Base-by-base conservation (phyloP, 345 rosid genomes). In the Odontarrhena argentea region DNA sequence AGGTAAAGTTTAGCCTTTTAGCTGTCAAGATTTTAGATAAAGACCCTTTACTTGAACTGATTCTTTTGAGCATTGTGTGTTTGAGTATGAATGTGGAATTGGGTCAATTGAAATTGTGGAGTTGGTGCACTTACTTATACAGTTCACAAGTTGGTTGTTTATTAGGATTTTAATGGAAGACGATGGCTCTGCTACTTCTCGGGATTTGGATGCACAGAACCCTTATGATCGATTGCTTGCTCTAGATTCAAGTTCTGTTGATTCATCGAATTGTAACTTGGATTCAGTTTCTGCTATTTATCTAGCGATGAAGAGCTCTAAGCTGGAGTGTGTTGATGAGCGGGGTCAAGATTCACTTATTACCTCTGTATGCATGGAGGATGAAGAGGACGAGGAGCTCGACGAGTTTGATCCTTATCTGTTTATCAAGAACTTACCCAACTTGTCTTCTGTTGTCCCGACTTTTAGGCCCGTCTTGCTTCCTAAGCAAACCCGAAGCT, bases 401-500 rank as follows among this genome's bases (percentile, higher is more conserved):
- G 99, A 94, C 26, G 99, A 91, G 76, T 91, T 91, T 73, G 96
- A 91, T 71, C 99, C 99, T 43, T 91, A 82, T 43, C 81, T 87
- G 5, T 95, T 95, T 66, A 95, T 95, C 71, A 91, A 89, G 73
- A 95, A 91, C 83, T 82, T 95, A 68, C 99, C 99, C 0, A 85
- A 78, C 49, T 65, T 91, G 80, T 84, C 99, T 30, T 80, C 96
- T 5, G 92, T 95, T 54, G 91, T 91, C 47, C 96, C 98, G 10
- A 84, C 90, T 54, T 87, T 95, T 70, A 91, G 98, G 57, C 94
- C 86, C 3, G 68, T 86, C 63, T 79, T 91, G 71, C 89, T 91
- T 42, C 99, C 96, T 37, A 91, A 83, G 78, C 96, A 89, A 81
- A 91, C 99, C 13, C 87, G 98, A 70, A 95, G 99, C 80, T 91